These are phyloP conservation scores for Talaromyces sp. DNA, from an alignment of 2,329 filamentous ascomycete species.

Conservation along the genomic window DNA sequence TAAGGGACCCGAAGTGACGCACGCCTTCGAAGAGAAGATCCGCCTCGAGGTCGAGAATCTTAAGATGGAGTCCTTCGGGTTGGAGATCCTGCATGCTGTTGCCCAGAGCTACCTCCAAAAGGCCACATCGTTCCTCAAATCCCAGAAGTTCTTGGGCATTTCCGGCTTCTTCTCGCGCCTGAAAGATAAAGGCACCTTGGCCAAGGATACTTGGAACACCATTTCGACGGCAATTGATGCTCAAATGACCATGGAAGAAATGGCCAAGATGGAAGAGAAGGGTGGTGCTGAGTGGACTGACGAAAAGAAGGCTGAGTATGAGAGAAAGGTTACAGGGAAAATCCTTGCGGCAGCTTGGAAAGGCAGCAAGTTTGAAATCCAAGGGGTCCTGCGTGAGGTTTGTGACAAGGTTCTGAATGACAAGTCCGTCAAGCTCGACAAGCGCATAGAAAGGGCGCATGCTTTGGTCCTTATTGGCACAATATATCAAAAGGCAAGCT, in stretches of 20 bases:
- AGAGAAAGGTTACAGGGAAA: slow-evolving; percentile 93
- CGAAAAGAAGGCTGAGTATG: slow-evolving; percentile 92
- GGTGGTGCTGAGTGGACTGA: slow-evolving; percentile 98
- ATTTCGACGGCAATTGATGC: slow-evolving; percentile 95
- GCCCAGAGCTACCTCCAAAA: slow-evolving; percentile 87
- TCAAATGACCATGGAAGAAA: slow-evolving; percentile 98
- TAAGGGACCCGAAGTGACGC: slow-evolving; percentile 77
- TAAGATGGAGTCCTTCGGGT: slow-evolving; percentile 98
- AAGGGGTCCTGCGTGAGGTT: slow-evolving; percentile 89
- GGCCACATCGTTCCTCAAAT: slow-evolving; percentile 81
- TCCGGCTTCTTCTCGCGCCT: slow-evolving; percentile 90
- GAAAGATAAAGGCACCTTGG: slow-evolving; percentile 92
- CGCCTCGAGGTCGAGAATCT: slow-evolving; percentile 92
- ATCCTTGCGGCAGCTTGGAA: slow-evolving; percentile 95
- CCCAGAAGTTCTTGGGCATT: slow-evolving; percentile 94
- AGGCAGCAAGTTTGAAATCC: slow-evolving; percentile 96
- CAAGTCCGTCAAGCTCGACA: slow-evolving; percentile 72
- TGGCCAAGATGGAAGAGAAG: slow-evolving; percentile 91
- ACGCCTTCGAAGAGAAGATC: slow-evolving; percentile 90
- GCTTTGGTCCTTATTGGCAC: slow-evolving; percentile 85
- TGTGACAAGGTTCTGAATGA: slow-evolving; percentile 82
- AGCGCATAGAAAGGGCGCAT: slow-evolving; percentile 86
- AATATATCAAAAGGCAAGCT: slow-evolving; percentile 73
- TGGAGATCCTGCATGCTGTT: slow-evolving; percentile 94
- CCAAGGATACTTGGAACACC: slow-evolving; percentile 98